These are phyloP conservation scores for Tetraselmis chui DNA, from an alignment of 139 green algal species.

Conservation along the genomic window DNA sequence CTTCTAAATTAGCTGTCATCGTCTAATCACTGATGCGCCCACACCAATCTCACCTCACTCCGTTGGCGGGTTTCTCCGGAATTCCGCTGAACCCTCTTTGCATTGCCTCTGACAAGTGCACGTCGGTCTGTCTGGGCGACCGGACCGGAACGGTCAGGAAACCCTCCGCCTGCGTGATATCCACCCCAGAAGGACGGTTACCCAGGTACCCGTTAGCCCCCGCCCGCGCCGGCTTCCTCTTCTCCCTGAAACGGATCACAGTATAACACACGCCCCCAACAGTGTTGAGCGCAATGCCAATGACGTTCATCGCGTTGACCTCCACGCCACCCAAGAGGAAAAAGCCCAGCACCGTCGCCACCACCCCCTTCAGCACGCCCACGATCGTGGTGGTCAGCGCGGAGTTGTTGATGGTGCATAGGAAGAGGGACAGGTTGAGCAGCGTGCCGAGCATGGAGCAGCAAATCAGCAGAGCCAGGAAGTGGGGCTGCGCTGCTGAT, in stretches of 20 bases:
- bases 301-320: slow-evolving; percentile 20
- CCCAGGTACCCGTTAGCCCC: background rate
- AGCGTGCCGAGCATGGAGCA: slow-evolving; percentile 27
- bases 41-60: too few relatives aligned
- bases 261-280: slow-evolving; percentile 36
- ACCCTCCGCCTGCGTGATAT: background rate
- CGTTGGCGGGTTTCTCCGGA: background rate
- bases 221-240: background rate
- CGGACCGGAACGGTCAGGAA: too few relatives aligned
- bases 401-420: slow-evolving; percentile 36
- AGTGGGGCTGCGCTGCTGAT: background rate
- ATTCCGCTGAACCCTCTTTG: background rate
- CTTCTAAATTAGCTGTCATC: background rate
- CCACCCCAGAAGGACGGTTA: background rate
- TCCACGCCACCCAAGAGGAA: slow-evolving; percentile 33
- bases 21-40: background rate
- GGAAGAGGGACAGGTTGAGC: slow-evolving; percentile 49
- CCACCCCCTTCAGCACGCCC: slow-evolving; percentile 32
- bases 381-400: slow-evolving; percentile 45
- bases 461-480: slow-evolving; percentile 7
- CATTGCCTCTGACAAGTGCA: background rate
- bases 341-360: slow-evolving; percentile 34
- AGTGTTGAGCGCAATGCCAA: slow-evolving; percentile 38
- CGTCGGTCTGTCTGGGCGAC: background rate
- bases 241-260: slow-evolving; percentile 28